Percentiles rank a stretch among this genome's conserved stretches.
Conservation (phyloP, 371 early-diverging fungal species). For the Blakeslea trispora region DNA sequence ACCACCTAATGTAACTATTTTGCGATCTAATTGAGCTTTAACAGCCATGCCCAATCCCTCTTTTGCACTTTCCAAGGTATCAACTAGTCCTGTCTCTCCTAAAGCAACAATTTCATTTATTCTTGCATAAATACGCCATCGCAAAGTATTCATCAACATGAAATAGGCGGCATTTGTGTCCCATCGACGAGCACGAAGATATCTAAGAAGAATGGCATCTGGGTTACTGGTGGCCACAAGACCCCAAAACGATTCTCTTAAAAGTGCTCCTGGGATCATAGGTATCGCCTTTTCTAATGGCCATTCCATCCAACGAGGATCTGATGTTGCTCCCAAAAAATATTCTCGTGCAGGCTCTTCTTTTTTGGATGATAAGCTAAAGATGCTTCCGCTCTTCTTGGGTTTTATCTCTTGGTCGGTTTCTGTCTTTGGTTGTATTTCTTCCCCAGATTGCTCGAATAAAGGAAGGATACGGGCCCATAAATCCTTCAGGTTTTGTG, state of each 20-base stretch:
- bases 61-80: conserved; percentile 39
- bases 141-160: conserved; percentile 64
- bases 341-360: conserved; percentile 29
- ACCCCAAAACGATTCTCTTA: conserved; percentile 54
- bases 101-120: conserved; percentile 55
- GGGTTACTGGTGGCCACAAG: conserved; percentile 64
- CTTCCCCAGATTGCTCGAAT: conserved; percentile 43
- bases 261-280: conserved; percentile 36
- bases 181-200: conserved; percentile 80
- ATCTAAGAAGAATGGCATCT: conserved; percentile 67
- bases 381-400: conserved; percentile 21
- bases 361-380: conserved; percentile 36
- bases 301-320: conserved; percentile 38
- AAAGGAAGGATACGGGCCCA: conserved; percentile 55
- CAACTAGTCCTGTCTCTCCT: conserved; percentile 52
- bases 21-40: conserved; percentile 14
- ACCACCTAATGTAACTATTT: conserved; percentile 49
- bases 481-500: conserved; percentile 7
- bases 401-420: conserved; percentile 19
- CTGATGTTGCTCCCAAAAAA: conserved; percentile 53
- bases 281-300: conserved; percentile 46
- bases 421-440: conserved; percentile 21
- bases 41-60: conserved; percentile 17
- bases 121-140: conserved; percentile 66
- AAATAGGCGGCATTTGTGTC: conserved; percentile 64